phyloP scores from a whole-genome alignment of 306 rosid genomes.

The Castanea sativa region DNA sequence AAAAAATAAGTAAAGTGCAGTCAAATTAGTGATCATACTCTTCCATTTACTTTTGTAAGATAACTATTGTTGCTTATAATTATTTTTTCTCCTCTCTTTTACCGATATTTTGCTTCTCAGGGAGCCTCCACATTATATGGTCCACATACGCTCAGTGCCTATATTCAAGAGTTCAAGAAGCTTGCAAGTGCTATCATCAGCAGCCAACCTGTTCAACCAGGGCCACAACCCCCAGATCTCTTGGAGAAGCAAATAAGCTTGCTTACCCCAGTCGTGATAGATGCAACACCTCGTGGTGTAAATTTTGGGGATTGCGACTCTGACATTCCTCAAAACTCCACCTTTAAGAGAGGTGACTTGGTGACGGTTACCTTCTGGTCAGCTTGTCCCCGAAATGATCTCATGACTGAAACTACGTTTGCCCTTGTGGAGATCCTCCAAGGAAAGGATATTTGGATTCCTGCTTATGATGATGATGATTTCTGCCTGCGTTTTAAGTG shows the following conservation, averaged over 20 bases:
- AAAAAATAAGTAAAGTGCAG: not conserved
- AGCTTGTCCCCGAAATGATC: slow-evolving; percentile 89
- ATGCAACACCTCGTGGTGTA: slow-evolving; percentile 57
- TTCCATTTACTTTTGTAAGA: not conserved
- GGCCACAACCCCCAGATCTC: slow-evolving; percentile 88
- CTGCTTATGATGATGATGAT: slow-evolving; percentile 87
- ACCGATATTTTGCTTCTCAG: slow-evolving; percentile 36
- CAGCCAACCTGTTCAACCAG: slow-evolving; percentile 41
- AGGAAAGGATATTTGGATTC: slow-evolving; percentile 61
- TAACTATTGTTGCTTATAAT: not conserved
- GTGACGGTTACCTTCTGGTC: slow-evolving; percentile 76
- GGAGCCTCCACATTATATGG: slow-evolving; percentile 92
- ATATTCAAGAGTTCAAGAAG: slow-evolving; percentile 88
- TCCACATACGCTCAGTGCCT: slow-evolving; percentile 81
- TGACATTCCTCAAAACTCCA: slow-evolving; percentile 64
- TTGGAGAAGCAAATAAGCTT: slow-evolving; percentile 68
- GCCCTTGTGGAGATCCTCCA: slow-evolving; percentile 73
- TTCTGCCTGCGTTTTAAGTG: slow-evolving; percentile 84
- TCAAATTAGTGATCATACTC: not conserved
- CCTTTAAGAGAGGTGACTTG: slow-evolving; percentile 60
- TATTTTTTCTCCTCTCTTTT: not conserved
- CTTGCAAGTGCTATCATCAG: slow-evolving; percentile 61
- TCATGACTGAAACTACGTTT: slow-evolving; percentile 90
- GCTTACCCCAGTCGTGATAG: slow-evolving; percentile 76
- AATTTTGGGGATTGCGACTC: slow-evolving; percentile 66